Conservation (phyloP, 2,329 filamentous ascomycete species). For the Xylariaceae sp. region DNA sequence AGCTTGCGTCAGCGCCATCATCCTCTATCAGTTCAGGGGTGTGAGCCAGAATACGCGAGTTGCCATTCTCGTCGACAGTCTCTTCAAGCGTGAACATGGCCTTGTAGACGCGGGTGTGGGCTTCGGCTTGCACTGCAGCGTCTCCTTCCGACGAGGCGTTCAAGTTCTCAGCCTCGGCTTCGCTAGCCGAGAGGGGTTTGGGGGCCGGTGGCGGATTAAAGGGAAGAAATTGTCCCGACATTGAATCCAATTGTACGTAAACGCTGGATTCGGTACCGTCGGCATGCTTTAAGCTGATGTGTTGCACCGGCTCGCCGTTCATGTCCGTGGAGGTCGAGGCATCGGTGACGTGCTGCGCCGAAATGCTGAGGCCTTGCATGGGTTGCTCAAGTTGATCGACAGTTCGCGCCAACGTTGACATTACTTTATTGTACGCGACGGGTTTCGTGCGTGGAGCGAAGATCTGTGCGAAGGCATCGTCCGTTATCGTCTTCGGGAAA, state of each 20-base stretch:
- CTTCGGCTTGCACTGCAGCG: slow-evolving; percentile 23
- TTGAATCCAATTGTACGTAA: slow-evolving; percentile 61
- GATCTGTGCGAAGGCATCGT: slow-evolving; percentile 77
- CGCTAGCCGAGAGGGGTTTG: slow-evolving; percentile 42
- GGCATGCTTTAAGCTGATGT: slow-evolving; percentile 49
- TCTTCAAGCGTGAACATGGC: slow-evolving; percentile 64
- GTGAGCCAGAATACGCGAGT: slow-evolving; percentile 56
- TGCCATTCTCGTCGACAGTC: slow-evolving; percentile 53
- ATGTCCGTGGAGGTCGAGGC: slow-evolving; percentile 31
- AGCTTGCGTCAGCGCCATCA: slow-evolving; percentile 15
- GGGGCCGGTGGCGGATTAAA: slow-evolving; percentile 84
- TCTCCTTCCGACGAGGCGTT: slow-evolving; percentile 12
- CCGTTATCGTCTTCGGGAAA: slow-evolving; percentile 65
- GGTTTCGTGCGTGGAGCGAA: slow-evolving; percentile 57
- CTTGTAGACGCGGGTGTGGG: slow-evolving; percentile 54
- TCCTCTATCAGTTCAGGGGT: slow-evolving; percentile 53
- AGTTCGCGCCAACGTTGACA: slow-evolving; percentile 59
- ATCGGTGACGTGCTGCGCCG: slow-evolving; percentile 31
- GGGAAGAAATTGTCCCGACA: slow-evolving; percentile 66
- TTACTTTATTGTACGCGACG: slow-evolving; percentile 54
- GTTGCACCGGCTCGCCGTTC: slow-evolving; percentile 42
- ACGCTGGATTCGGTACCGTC: slow-evolving; percentile 54
- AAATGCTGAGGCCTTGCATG: slow-evolving; percentile 48
- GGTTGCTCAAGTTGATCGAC: slow-evolving; percentile 56
- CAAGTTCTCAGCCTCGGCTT: slow-evolving; percentile 29